Base-by-base conservation (phyloP, 2,329 filamentous ascomycete genomes). In the Metarhizium album region DNA sequence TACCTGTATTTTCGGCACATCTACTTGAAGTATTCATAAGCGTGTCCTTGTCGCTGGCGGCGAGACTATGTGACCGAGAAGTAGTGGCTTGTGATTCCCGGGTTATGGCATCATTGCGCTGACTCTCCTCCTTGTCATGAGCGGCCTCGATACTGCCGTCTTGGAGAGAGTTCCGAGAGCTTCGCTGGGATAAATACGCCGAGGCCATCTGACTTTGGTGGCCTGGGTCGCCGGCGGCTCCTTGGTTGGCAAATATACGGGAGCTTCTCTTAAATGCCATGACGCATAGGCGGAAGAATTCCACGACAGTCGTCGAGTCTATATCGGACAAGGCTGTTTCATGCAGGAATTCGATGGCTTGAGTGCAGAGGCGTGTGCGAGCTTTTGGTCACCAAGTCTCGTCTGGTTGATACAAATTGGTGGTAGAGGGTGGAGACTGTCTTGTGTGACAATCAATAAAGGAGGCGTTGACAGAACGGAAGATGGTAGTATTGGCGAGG, bases 151-250 rank as follows among this genome's bases (percentile, higher is more conserved):
- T 47, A 46, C 54, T 45, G 31, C 63, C 64, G 35, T 68, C 64
- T 40, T 53, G 60, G 33, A 57, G 49, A 5, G 62, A 60, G 53
- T 58, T 62, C 38, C 60, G 59, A 2, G 64, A 67, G 43, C 57
- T 62, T 27, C 60, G 60, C 50, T 62, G 57, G 38, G 62, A 62
- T 42, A 60, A 55, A 45, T 59, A 62, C 3, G 63, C 56, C 2
- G 59, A 55, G 5, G 55, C 27, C 20, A 48, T 53, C 11, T 55
- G 42, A 14, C 11, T 35, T 38, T 56, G 50, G 13, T 50, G 43
- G 13, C 42, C 50, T 5, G 57, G 53, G 35, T 58, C 54, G 24
- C 50, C 45, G 23, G 52, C 45, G 20, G 47, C 35, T 6, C 45
- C 43, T 33, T 62, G 58, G 48, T 60, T 59, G 18, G 50, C 47